Base-by-base conservation (phyloP, 768 basidiomycete species). In the Tulasnella sp. region DNA sequence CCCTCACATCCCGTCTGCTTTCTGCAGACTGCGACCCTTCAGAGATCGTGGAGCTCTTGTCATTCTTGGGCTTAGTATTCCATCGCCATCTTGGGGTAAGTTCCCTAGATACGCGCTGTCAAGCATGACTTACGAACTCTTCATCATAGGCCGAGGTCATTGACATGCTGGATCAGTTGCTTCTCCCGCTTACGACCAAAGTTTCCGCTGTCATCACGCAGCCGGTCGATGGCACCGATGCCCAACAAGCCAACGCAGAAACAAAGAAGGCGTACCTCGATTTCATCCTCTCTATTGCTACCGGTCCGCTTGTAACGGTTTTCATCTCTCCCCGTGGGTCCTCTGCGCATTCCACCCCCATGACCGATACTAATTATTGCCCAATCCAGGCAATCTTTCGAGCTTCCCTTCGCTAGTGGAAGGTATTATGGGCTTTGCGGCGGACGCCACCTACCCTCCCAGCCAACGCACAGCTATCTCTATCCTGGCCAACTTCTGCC, bases 21-120 rank as follows among this genome's bases (percentile, higher is more conserved):
- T 89, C 92, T 3, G 38, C 52, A 5, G 94, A 97, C 82, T 96
- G 97, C 83, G 95, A 98, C 82, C 93, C 96, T 1, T 90, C 92
- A 9, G 98, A 99, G 85, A 87, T 99, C 79, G 92, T 93, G 39
- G 98, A 99, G 84, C 97, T 99, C 83, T 92, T 99, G 89, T 93
- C 92, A 83, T 99, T 99, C 87, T 93, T 99, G 77, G 93, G 93
- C 9, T 87, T 98, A 12, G 87, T 98, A 76, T 92, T 97, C 76
- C 95, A 97, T 84, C 94, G 94, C 80, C 77, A 85, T 81, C 48
- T 73, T 34, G 52, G 27, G 58, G 58, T 62, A 39, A 78, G 48
- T 34, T 21, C 34, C 14, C 31, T 75, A 77, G 78, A 46, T 74
- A 36, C 8, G 38, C 48, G 36, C 40, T 9, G 19, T 27, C 3